Base-by-base conservation (phyloP, 805 yeast species). In the Candida lessepsii region DNA sequence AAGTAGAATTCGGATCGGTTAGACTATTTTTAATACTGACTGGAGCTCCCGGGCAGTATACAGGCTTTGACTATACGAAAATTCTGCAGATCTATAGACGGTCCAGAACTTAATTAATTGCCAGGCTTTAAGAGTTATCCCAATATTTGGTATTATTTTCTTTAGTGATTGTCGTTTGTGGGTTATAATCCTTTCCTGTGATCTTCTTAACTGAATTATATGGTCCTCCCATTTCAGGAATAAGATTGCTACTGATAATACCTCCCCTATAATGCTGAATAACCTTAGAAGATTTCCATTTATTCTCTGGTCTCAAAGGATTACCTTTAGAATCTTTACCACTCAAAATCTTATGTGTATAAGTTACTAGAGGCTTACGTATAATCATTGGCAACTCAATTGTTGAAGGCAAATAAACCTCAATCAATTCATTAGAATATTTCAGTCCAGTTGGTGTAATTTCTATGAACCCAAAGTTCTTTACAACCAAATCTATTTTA, bases 381-480 rank as follows among this genome's bases (percentile, higher is more conserved):
- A 81, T 63, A 24, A 77, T 64, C 0, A 80, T 73, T 2, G 70
- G 69, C 4, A 81, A 57, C 9, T 45, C 48, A 2, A 40, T 8
- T 2, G 14, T 6, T 20, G 60, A 54, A 0, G 87, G 87, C 3
- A 80, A 70, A 87, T 57, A 61, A 9, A 69, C 48, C 18, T 57
- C 59, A 21, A 66, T 39, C 1, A 67, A 61, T 14, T 57, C 56
- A 16, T 59, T 57, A 9, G 40, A 42, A 1, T 33, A 39, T 16
- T 55, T 56, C 1, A 56, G 42, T 1, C 87, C 84, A 0, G 86
- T 80, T 2, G 89, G 82, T 5, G 69, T 71, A 11, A 85, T 56
- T 26, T 78, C 73, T 2, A 84, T 46, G 49, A 72, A 80, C 0
- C 93, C 93, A n/a, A 80, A 54, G 44, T 79, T 80, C 38, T 76